A percentile compares a stretch with the other conserved stretches of the same genome.
phyloP scores from a whole-genome alignment of 352 stramenopile species.

The Globisporangium recalcitrans region DNA sequence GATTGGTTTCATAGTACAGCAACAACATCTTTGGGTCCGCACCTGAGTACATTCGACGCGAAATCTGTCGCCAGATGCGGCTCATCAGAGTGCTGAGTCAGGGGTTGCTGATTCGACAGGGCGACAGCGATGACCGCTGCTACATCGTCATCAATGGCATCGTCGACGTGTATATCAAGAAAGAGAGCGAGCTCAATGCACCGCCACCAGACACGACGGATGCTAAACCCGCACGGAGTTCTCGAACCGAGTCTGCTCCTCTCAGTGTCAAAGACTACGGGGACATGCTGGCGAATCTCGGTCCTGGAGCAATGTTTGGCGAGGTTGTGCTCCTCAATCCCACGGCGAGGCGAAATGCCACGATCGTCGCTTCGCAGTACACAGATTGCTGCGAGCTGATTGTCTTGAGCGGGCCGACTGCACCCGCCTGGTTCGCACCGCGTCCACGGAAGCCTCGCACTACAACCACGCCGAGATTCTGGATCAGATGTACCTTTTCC shows the following conservation, averaged over 20 bases:
- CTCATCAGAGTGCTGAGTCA: constrained; percentile 52
- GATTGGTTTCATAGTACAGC: constrained; percentile 34
- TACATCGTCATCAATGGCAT: constrained; percentile 78
- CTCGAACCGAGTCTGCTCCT: neutral
- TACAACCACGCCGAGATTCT: constrained; percentile 76
- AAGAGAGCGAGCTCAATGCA: constrained; percentile 30
- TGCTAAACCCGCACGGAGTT: constrained; percentile 3
- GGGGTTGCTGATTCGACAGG: constrained; percentile 61
- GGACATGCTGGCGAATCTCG: constrained; percentile 54
- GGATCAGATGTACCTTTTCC: constrained; percentile 70
- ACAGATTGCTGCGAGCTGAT: constrained; percentile 60
- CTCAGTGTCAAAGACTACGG: constrained; percentile 35
- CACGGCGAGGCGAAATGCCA: constrained; percentile 57
- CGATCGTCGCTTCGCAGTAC: constrained; percentile 63
- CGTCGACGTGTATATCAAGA: constrained; percentile 68
- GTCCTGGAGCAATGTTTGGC: constrained; percentile 68
- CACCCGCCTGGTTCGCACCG: constrained; percentile 60
- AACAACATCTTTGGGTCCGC: constrained; percentile 78
- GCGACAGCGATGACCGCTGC: constrained; percentile 64
- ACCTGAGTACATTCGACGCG: constrained; percentile 69
- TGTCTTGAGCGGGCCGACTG: constrained; percentile 70
- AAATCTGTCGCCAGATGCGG: constrained; percentile 75
- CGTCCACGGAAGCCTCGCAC: constrained; percentile 75
- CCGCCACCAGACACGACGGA: neutral
- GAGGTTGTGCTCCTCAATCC: constrained; percentile 72